Percentiles rank a stretch among this genome's conserved stretches.
phyloP scores from a whole-genome alignment of 1,284 basidiomycete genomes.

The Tilletia setariae region DNA sequence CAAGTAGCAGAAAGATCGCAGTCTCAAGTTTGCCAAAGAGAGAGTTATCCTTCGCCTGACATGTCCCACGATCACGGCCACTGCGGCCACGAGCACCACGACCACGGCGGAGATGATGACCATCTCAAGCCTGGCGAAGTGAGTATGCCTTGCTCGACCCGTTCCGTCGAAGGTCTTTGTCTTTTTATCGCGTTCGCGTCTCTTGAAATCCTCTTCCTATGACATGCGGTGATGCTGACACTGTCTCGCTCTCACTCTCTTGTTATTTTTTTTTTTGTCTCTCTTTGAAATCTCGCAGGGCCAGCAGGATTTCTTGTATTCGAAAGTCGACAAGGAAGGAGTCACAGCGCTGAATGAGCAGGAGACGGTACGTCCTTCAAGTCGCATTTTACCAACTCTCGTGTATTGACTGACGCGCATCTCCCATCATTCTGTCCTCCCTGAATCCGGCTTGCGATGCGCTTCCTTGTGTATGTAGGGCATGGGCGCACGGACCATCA shows the following conservation, averaged over 20 bases:
- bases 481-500: conserved; percentile 32
- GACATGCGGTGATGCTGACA: not conserved
- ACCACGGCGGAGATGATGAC: conserved; percentile 41
- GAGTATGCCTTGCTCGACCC: not conserved
- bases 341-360: conserved; percentile 43
- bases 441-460: not conserved
- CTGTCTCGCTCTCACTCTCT: not conserved
- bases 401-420: not conserved
- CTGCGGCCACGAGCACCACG: conserved; percentile 36
- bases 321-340: conserved; percentile 35
- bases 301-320: conserved; percentile 42
- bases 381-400: not conserved
- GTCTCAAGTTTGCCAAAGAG: no score
- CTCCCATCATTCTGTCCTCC: not conserved
- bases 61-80: conserved; percentile 5
- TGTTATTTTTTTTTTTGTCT: not conserved
- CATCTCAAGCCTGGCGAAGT: conserved; percentile 41
- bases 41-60: no score
- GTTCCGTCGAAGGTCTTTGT: no score
- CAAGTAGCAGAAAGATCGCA: no score
- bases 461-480: conserved; percentile 10
- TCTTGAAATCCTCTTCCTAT: not conserved
- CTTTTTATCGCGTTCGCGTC: not conserved
- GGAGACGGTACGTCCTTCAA: conserved; percentile 15
- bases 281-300: conserved; percentile 20